Evolutionary conservation across 345 rosid genomes (phyloP), one percentile per base, ranked within the genome.

Genomic region (Salix viminalis): DNA sequence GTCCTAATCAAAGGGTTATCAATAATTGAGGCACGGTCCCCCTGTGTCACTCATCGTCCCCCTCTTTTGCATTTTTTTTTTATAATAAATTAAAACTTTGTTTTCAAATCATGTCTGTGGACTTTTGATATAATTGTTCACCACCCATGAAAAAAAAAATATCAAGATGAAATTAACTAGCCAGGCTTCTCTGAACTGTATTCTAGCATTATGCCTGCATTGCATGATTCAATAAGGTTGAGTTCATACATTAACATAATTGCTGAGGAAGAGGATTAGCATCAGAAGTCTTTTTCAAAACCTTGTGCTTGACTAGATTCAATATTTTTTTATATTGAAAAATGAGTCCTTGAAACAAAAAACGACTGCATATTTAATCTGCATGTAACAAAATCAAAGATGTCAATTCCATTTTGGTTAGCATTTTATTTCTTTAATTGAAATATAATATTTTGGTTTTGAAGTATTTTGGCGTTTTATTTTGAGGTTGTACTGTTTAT

Each of bases 1-100:
- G 65, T 67, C 85, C 34, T 67, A 67, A 77, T 84, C 74, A 70
- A 70, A 48, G 70, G 56, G 44, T 62, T 37, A 67, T 78, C 84
- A 83, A 87, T 81, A 79, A 83, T 77, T 79, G 83, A 81, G 65
- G 60, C 81, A 73, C 26, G 15, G 61, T 74, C 73, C 50, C 73
- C 83, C 73, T 62, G 84, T 82, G 82, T 70, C 76, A 72, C 64
- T 26, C 12, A 24, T 54, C 79, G 60, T 13, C 60, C 34, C 44
- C 18, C 60, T 75, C 54, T 56, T 60, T 79, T 7, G 12, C 52
- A 26, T 34, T 28, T 7, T 2, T 41, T 41, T 41, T 10, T 10
- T 10, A 10, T 10, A 41, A 2, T 11, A 2, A 10, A 41, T 66
- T 46, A 66, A 46, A 37, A 9, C 15, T 18, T 41, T 24, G 2